Percentiles rank a stretch among this genome's conserved stretches.
These are phyloP conservation scores for Entomophthora muscae DNA, from an alignment of 371 early-diverging fungal species.

Conservation along the genomic window DNA sequence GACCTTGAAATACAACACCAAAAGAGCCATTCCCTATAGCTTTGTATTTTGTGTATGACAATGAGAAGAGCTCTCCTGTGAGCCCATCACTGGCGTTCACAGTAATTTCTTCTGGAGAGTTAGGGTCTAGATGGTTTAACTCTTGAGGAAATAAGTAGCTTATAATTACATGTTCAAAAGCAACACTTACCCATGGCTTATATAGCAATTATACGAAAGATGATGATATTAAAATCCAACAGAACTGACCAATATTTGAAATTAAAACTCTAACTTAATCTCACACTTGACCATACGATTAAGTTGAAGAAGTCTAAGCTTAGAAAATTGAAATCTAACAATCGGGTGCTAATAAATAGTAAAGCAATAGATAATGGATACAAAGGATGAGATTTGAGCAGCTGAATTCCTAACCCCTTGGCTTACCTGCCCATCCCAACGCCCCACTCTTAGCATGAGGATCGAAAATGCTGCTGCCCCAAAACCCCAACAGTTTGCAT, in stretches of 20 bases:
- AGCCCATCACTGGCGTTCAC: conserved; percentile 66
- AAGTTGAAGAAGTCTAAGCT: background rate
- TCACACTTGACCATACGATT: background rate
- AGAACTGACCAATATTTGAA: background rate
- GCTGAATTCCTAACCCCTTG: background rate
- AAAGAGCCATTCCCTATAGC: conserved; percentile 91
- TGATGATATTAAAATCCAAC: background rate
- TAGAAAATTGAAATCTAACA: background rate
- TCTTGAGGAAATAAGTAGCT: background rate
- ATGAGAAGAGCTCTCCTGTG: conserved; percentile 58
- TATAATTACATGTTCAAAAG: background rate
- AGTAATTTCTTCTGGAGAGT: conserved; percentile 20
- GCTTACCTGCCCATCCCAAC: background rate
- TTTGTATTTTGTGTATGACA: conserved; percentile 73
- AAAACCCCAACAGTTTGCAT: background rate
- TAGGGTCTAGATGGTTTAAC: conserved; percentile 19
- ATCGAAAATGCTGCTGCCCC: background rate
- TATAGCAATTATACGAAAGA: background rate
- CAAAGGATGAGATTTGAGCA: background rate
- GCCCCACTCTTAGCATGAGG: background rate
- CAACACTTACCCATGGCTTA: background rate
- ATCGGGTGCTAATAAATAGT: background rate
- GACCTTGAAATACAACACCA: conserved; percentile 91
- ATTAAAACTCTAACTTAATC: background rate
- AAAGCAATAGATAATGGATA: background rate